Evolutionary conservation across 164 flowering plant species (phyloP), one percentile per base, ranked within the genome.

Genomic region (Nelumbo lutea): DNA sequence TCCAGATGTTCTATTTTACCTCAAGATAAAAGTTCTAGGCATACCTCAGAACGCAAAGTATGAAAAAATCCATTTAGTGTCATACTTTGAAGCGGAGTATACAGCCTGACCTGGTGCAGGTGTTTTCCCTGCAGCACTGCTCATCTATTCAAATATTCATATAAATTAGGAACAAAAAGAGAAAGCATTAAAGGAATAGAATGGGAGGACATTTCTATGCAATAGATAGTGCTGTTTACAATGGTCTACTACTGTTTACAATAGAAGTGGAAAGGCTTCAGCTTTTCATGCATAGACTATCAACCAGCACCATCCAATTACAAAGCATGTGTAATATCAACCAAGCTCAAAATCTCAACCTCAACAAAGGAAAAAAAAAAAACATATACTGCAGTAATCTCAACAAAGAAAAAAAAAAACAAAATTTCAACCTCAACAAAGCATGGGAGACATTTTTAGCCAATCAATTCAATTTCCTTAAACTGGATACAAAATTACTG

Each of bases 21-120:
- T 48, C 41, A 48, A 48, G n/a, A 50, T 11, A 9, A 42, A 42
- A 43, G 46, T 55, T 56, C 57, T 11, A 62, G 41, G 13, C 1
- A 67, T 86, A 95, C 98, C 97, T 95, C 98, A 59, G 98, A 92
- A 50, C 97, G 88, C 83, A 95, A 76, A 66, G 87, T 73, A 68
- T 95, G 98, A 50, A 95, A 92, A 75, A 90, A 95, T 59, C 98
- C 98, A 85, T 92, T 89, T 53, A 92, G 63, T 65, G 96, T n/a
- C 98, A 86, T 83, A 79, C 75, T 95, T 95, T 45, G 98, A 88
- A 73, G 96, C 97, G 65, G 98, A 90, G 68, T 92, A 95, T 40
- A 90, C 86, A 14, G 97, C 96, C 78, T 95, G 98, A 59, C 97
- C 97, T 15, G 98, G 96, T 65, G 98, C 88, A 70, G 98, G 97